Percentiles rank a stretch among this genome's conserved stretches.
Conservation (phyloP, 1,284 basidiomycete genomes). For the Moesziomyces sp. region DNA sequence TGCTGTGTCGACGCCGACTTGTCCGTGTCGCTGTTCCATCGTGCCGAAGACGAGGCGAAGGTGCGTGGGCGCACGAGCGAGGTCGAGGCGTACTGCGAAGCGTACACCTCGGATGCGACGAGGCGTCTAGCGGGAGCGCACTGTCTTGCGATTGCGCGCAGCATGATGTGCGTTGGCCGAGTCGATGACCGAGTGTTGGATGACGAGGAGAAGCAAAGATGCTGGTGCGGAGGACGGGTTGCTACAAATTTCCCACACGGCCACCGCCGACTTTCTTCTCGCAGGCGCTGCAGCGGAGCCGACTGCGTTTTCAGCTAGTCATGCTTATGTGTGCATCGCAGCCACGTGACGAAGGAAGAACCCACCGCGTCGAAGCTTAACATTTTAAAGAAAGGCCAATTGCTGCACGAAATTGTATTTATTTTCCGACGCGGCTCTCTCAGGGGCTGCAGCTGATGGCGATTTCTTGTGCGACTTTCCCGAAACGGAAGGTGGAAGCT, state of each 20-base stretch:
- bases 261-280: neutral
- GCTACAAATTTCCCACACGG: neutral
- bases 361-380: too few species aligned
- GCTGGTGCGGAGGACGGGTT: too few species aligned
- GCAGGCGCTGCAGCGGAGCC: neutral
- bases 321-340: neutral
- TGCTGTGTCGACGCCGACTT: slow-evolving; percentile 23
- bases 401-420: neutral
- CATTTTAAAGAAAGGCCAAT: too few species aligned
- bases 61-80: slow-evolving; percentile 7
- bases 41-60: slow-evolving; percentile 15
- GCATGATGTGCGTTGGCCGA: slow-evolving; percentile 10
- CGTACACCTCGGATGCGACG: slow-evolving; percentile 8
- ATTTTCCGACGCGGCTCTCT: neutral
- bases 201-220: neutral
- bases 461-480: neutral
- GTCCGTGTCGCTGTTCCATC: slow-evolving; percentile 16
- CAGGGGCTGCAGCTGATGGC: neutral
- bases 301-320: neutral
- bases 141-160: slow-evolving; percentile 15
- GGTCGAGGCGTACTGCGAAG: slow-evolving; percentile 5
- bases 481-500: neutral
- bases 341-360: too few species aligned
- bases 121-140: slow-evolving; percentile 5
- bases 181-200: neutral